Conservation (phyloP, 768 basidiomycete genomes). For the Hortiboletus campestris region DNA sequence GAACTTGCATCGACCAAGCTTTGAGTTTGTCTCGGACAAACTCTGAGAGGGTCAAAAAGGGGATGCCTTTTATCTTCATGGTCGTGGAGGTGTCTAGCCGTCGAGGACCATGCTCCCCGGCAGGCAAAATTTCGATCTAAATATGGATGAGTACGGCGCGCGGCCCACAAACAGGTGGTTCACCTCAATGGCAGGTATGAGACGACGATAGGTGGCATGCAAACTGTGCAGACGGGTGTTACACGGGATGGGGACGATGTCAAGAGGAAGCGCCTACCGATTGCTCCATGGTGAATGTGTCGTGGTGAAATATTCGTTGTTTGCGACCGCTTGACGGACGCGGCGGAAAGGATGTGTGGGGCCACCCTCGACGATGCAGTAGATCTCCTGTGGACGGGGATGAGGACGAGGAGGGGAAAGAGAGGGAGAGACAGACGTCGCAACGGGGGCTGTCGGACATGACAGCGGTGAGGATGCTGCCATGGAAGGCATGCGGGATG, state of each 20-base stretch:
- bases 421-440: conserved; percentile 49
- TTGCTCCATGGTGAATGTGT: conserved; percentile 86
- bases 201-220: conserved; percentile 70
- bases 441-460: conserved; percentile 62
- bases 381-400: conserved; percentile 62
- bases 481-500: conserved; percentile 82
- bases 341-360: conserved; percentile 72
- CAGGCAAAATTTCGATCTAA: conserved; percentile 80
- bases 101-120: conserved; percentile 79
- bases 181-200: conserved; percentile 78
- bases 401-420: conserved; percentile 8
- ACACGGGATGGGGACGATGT: background rate
- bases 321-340: conserved; percentile 71
- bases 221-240: conserved; percentile 43
- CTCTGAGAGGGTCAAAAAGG: conserved; percentile 83
- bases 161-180: conserved; percentile 17
- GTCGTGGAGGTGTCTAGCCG: conserved; percentile 65
- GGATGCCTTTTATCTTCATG: conserved; percentile 66
- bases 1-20: conserved; percentile 71
- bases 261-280: conserved; percentile 43
- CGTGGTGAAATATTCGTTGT: conserved; percentile 60
- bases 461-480: conserved; percentile 67
- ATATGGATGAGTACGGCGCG: conserved; percentile 3
- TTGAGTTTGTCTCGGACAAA: conserved; percentile 85
- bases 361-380: conserved; percentile 80